Evolutionary conservation across 2,329 filamentous ascomycete genomes (phyloP).

Genomic region (Colletotrichum caudatum): DNA sequence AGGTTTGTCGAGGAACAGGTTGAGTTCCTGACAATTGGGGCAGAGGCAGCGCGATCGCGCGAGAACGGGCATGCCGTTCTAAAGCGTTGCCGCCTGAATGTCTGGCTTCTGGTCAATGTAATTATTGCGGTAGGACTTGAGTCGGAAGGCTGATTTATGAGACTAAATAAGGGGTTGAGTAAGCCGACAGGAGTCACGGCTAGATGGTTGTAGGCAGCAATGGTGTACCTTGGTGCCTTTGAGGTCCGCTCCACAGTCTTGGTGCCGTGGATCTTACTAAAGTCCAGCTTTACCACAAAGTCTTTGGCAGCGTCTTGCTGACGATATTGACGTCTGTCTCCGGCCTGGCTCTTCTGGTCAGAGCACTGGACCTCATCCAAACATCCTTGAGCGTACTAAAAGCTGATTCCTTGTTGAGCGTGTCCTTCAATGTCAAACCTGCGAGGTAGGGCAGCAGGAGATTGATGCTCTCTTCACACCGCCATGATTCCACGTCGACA

Average conservation of each 20-base stretch:
- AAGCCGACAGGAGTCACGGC: neutral
- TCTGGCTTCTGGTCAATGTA: slow-evolving; percentile 44
- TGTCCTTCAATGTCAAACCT: neutral
- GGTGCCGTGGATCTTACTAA: slow-evolving; percentile 5
- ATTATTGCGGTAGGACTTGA: slow-evolving; percentile 43
- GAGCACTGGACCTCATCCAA: neutral
- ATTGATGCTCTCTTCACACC: neutral
- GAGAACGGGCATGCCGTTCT: slow-evolving; percentile 10
- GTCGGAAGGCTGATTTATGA: slow-evolving; percentile 29
- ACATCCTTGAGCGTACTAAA: slow-evolving; percentile 7
- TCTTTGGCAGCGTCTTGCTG: slow-evolving; percentile 14
- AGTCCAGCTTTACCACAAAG: slow-evolving; percentile 10
- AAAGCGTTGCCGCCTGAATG: neutral
- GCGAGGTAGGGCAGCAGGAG: slow-evolving; percentile 2
- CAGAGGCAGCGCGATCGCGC: slow-evolving; percentile 44
- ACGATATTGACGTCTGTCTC: neutral
- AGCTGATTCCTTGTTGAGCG: neutral
- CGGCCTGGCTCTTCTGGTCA: too few relatives aligned
- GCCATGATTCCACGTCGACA: too few relatives aligned
- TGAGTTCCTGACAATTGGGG: slow-evolving; percentile 45
- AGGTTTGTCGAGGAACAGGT: slow-evolving; percentile 45
- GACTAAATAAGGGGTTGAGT: slow-evolving; percentile 7
- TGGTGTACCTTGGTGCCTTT: neutral
- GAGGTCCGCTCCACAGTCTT: slow-evolving; percentile 2
- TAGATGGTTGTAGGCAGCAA: neutral